These are phyloP conservation scores for Quercus agrifolia DNA, from an alignment of 306 rosid species.

Conservation along the genomic window DNA sequence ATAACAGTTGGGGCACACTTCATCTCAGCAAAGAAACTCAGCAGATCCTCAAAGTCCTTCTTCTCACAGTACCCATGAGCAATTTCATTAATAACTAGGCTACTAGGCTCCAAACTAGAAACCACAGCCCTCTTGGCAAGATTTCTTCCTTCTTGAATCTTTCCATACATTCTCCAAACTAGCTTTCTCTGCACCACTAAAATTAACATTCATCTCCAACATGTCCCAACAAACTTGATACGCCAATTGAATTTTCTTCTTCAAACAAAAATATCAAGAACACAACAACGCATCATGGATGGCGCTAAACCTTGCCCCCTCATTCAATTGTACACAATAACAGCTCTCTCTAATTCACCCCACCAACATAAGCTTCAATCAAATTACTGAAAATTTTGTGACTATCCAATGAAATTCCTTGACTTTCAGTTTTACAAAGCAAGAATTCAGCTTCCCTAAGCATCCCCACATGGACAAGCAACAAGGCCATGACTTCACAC, in stretches of 20 bases:
- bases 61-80: slow-evolving; percentile 74
- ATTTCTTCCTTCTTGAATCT: slow-evolving; percentile 67
- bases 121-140: slow-evolving; percentile 58
- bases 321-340: slow-evolving; percentile 46
- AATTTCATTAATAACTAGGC: slow-evolving; percentile 54
- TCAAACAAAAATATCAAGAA: slow-evolving; percentile 42
- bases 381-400: slow-evolving; percentile 36
- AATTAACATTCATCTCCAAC: slow-evolving; percentile 31
- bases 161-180: slow-evolving; percentile 58
- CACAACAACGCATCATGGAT: slow-evolving; percentile 35
- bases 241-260: slow-evolving; percentile 43
- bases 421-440: slow-evolving; percentile 43
- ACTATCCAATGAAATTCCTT: slow-evolving; percentile 32
- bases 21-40: slow-evolving; percentile 68
- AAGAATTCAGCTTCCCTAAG: slow-evolving; percentile 58
- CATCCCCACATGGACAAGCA: slow-evolving; percentile 60
- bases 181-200: slow-evolving; percentile 41
- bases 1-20: slow-evolving; percentile 45
- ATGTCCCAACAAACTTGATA: slow-evolving; percentile 49
- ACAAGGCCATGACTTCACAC: slow-evolving; percentile 60
- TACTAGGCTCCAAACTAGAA: slow-evolving; percentile 35
- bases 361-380: slow-evolving; percentile 48
- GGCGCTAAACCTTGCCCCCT: slow-evolving; percentile 36
- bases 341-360: slow-evolving; percentile 54
- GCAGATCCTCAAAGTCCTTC: slow-evolving; percentile 69